Percentiles rank a stretch among this genome's conserved stretches.
Evolutionary conservation across 768 basidiomycete genomes (phyloP).

Genomic region (Glaciozyma antarctica): DNA sequence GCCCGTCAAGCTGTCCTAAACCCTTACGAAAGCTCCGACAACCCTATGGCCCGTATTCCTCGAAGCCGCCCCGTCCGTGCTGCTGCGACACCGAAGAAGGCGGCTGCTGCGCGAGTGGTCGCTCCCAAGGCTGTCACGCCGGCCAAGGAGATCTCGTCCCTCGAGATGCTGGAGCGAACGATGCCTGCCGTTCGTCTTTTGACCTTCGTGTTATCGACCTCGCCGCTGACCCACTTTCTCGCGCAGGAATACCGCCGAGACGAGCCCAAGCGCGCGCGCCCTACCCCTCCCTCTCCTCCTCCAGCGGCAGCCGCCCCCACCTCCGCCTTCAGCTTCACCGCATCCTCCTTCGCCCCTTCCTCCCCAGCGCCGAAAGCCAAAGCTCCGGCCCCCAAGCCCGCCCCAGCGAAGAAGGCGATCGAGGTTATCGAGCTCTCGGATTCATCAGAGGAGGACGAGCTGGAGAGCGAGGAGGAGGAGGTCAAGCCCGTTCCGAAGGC

Average conservation of each 20-base stretch:
- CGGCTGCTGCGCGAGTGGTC: background rate
- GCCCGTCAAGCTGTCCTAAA: conserved; percentile 18
- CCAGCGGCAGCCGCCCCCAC: background rate
- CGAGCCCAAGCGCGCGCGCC: background rate
- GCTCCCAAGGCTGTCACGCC: background rate
- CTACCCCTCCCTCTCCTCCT: background rate
- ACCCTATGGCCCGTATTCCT: conserved; percentile 8
- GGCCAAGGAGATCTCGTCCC: conserved; percentile 14
- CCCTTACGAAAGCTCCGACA: conserved; percentile 20
- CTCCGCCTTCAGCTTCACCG: background rate
- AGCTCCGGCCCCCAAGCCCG: background rate
- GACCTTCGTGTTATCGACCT: background rate
- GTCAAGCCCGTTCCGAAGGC: background rate
- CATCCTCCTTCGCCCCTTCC: too few relatives aligned
- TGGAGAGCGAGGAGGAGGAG: background rate
- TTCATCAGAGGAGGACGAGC: background rate
- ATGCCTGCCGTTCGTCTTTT: conserved; percentile 26
- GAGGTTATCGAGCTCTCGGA: conserved; percentile 3
- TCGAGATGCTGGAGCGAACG: conserved; percentile 25
- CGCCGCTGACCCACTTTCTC: too few relatives aligned
- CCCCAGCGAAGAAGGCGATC: background rate
- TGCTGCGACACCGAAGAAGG: background rate
- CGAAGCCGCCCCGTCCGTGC: conserved; percentile 1
- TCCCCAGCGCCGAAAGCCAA: too few relatives aligned
- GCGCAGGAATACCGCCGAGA: conserved; percentile 7